Base-by-base conservation (phyloP, 129 eudicot species). In the Chrysanthemum seticuspe region DNA sequence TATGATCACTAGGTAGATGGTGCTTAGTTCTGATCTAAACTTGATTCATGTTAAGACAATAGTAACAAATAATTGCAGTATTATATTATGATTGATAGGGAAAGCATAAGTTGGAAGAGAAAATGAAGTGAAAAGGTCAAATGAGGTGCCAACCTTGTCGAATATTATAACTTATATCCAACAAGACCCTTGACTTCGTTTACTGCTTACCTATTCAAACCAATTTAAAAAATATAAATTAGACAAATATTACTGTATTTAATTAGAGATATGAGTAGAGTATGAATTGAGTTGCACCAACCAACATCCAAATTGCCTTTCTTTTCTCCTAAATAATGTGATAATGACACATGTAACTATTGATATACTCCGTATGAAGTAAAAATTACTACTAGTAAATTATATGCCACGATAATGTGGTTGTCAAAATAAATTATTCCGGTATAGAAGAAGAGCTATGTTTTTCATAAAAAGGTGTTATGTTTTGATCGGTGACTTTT, bases 171-270 rank as follows among this genome's bases (percentile, higher is more conserved):
- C 21, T 40, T 23, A 14, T 25, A 45, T 65, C 54, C 29, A 52
- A 53, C 50, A 54, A 15, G 64, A 70, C 63, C 27, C 54, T 40
- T 53, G 74, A 70, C 63, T 70, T 70, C 62, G 55, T 31, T 52
- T 70, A 70, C 74, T 70, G 62, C 63, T 29, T 70, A n/a, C 51
- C 29, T 29, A 50, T 70, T 70, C 64, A 53, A 31, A 54, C 23
- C 63, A 53, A 29, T 53, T 25, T 13, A 12, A 31, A 62, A 29
- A 27, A 31, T 62, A 14, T 13, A 40, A 40, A 40, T 40, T 40
- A 7, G 36, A 31, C 36, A 31, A 31, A 31, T 31, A 31, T 31
- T 31, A 23, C 25, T 23, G 25, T 23, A 31, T 31, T 31, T 45
- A 36, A 36, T 31, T 3, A 64, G 27, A 6, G 53, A 36, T 44